A percentile compares a stretch with the other conserved stretches of the same genome.
Evolutionary conservation across 1,139 yeast species (phyloP).

Genomic region (Taphrina flavorubra): DNA sequence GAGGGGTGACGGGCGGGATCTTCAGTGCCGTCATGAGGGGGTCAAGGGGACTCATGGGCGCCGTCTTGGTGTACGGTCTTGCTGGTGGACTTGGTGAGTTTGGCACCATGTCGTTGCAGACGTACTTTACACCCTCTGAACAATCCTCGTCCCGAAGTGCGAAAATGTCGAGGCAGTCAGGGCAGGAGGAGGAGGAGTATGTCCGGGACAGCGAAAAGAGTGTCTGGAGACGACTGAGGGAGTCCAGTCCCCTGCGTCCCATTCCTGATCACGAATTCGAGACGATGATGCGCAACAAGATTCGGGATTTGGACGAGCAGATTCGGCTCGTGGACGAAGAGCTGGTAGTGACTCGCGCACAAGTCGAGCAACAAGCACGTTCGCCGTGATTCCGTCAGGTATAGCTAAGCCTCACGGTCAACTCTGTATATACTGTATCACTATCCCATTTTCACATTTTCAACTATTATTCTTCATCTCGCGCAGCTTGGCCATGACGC

Average conservation of each 20-base stretch:
- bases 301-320: conserved; percentile 27
- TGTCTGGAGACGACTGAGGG: conserved; percentile 30
- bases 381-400: background rate
- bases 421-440: background rate
- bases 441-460: background rate
- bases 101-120: background rate
- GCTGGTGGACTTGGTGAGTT: conserved; percentile 23
- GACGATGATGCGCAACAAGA: conserved; percentile 18
- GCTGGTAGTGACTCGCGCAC: conserved; percentile 3
- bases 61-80: conserved; percentile 26
- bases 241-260: conserved; percentile 31
- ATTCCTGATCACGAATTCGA: conserved; percentile 33
- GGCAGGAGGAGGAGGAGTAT: background rate
- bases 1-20: conserved; percentile 30
- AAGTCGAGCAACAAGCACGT: background rate
- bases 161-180: background rate
- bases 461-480: conserved; percentile 63
- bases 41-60: conserved; percentile 23
- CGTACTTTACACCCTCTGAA: background rate
- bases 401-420: background rate
- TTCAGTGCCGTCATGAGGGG: conserved; percentile 24
- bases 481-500: conserved; percentile 70
- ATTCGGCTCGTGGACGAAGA: conserved; percentile 34
- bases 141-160: background rate
- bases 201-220: conserved; percentile 33